phyloP scores from a whole-genome alignment of 805 yeast genomes.

The Candida tibetensis region DNA sequence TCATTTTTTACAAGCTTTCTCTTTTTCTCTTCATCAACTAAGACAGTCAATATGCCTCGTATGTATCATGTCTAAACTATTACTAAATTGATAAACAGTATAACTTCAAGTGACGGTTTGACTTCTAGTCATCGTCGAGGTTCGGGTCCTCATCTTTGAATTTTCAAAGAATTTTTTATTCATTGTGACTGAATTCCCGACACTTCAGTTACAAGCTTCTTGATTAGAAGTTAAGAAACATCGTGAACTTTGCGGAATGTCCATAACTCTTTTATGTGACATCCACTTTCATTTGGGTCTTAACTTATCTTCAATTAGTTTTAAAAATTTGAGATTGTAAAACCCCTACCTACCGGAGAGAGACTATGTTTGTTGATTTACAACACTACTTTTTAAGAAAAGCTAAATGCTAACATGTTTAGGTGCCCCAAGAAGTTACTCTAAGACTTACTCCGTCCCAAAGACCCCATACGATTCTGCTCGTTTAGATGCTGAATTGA shows the following conservation, averaged over 20 bases:
- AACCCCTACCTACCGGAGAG: neutral
- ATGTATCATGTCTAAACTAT: slow-evolving; percentile 34
- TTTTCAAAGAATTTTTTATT: slow-evolving; percentile 20
- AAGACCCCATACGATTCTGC: slow-evolving; percentile 99
- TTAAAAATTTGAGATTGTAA: slow-evolving; percentile 1
- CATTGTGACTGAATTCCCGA: slow-evolving; percentile 76
- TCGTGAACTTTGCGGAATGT: no score
- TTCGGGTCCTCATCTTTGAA: slow-evolving; percentile 64
- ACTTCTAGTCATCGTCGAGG: slow-evolving; percentile 51
- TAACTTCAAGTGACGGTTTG: slow-evolving; percentile 4
- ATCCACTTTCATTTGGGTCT: no score
- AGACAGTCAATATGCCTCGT: slow-evolving; percentile 58
- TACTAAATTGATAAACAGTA: slow-evolving; percentile 3
- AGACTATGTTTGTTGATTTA: slow-evolving; percentile 3
- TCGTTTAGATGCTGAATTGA: slow-evolving; percentile 98
- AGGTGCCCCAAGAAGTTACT: slow-evolving; percentile 99
- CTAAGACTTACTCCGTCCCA: slow-evolving; percentile 99
- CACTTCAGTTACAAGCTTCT: slow-evolving; percentile 64
- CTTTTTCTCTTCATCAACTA: slow-evolving; percentile 4
- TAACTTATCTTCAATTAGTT: no score
- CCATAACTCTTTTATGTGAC: no score
- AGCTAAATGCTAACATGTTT: slow-evolving; percentile 5
- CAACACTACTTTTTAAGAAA: slow-evolving; percentile 1
- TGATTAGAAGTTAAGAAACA: slow-evolving; percentile 4
- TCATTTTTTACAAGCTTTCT: no score